Base-by-base conservation (phyloP, 495 filamentous ascomycete species). In the Xylaria longipes region DNA sequence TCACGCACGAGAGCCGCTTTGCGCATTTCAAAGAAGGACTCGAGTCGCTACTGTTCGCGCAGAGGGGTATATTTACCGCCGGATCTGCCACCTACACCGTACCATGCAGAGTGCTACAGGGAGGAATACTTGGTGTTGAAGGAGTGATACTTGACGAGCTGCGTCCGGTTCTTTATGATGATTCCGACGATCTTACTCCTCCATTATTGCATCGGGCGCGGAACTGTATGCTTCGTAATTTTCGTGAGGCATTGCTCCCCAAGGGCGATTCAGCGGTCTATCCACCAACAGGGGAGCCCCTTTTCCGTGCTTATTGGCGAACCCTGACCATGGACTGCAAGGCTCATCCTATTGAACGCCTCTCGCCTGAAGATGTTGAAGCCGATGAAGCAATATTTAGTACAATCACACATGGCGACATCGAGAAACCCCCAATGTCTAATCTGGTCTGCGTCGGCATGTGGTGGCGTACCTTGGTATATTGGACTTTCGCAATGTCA, bases 261-360 rank as follows among this genome's bases (percentile, higher is more conserved):
- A 37, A 39, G 4, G 52, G 37, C 2, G 39, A 50, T 15, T 27
- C 68, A 12, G 20, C 54, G 1, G 29, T 25, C 52, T 70, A 70
- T 25, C 33, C 2, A 20, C 43, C 46, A 1, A 72, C 64, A 11
- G 69, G 69, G 3, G 73, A 74, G 27, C 41, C 65, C 5, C 20
- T 43, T 9, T 46, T 66, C 31, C 73, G 57, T 46, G 73, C 73
- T 12, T 70, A 46, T 20, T 66, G 62, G 62, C 65, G 73, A 65
- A 74, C 73, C 14, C 35, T 74, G 43, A 64, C 58, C 64, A 72
- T 66, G 57, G 73, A 74, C 57, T 74, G 73, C 37, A 64, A 12
- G 46, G 60, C 61, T 20, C 72, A 74, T 48, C 73, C 73, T n/a
- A 74, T 74, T 3, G 12, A 60, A 43, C 50, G 72, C 1, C 64